Evolutionary conservation across 495 filamentous ascomycete species (phyloP).

Genomic region (Cercophora newfieldiana): DNA sequence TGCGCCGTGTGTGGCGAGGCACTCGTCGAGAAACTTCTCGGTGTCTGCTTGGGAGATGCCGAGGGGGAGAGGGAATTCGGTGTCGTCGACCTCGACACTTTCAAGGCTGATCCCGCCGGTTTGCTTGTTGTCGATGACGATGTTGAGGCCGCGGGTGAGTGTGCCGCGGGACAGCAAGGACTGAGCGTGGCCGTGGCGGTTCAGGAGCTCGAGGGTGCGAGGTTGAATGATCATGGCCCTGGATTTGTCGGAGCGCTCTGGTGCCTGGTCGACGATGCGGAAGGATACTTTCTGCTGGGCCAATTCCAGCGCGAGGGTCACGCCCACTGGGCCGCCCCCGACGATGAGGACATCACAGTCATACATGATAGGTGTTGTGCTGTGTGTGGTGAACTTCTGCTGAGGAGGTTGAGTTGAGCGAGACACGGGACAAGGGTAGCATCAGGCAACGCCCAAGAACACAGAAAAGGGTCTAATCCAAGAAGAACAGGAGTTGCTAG

Average conservation of each 20-base stretch:
- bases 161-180: constrained; percentile 31
- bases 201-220: constrained; percentile 47
- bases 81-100: constrained; percentile 34
- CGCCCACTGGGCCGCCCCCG: constrained; percentile 38
- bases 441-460: background rate
- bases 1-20: constrained; percentile 33
- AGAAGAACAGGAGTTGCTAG: background rate
- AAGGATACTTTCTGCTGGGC: constrained; percentile 39
- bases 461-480: background rate
- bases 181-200: constrained; percentile 41
- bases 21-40: constrained; percentile 41
- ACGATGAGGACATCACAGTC: constrained; percentile 40
- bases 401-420: background rate
- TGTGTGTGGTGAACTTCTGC: background rate
- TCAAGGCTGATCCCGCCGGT: constrained; percentile 28
- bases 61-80: constrained; percentile 38
- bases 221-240: constrained; percentile 47
- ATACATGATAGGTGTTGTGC: constrained; percentile 15
- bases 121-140: constrained; percentile 36
- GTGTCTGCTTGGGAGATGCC: constrained; percentile 46
- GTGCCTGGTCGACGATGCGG: constrained; percentile 43
- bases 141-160: constrained; percentile 29
- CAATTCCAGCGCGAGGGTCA: constrained; percentile 37
- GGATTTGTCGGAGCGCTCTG: constrained; percentile 40
- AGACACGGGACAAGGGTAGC: background rate